These are phyloP conservation scores for Centella asiatica DNA, from an alignment of 129 eudicot genomes.

Conservation along the genomic window DNA sequence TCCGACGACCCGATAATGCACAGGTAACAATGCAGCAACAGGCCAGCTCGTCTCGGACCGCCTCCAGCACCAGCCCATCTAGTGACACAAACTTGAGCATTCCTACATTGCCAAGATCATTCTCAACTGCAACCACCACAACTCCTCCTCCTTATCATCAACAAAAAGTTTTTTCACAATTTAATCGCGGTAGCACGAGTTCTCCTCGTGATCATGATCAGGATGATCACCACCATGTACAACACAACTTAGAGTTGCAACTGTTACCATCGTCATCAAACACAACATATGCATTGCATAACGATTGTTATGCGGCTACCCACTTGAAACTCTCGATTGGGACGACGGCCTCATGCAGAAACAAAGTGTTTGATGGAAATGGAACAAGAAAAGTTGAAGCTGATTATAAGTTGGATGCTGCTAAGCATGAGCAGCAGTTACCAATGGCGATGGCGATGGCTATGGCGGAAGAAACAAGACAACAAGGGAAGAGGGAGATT, in stretches of 20 bases:
- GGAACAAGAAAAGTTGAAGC: background rate
- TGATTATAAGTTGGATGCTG: conserved; percentile 28
- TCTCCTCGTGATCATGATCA: conserved; percentile 4
- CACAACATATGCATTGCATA: background rate
- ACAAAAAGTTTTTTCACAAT: background rate
- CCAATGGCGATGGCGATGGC: conserved; percentile 30
- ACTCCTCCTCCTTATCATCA: background rate
- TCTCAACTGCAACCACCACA: conserved; percentile 2
- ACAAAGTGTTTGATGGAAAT: background rate
- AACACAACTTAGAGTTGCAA: conserved; percentile 49
- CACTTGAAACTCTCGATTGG: conserved; percentile 64
- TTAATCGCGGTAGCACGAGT: background rate
- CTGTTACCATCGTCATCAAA: conserved; percentile 34
- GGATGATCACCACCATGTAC: conserved; percentile 13
- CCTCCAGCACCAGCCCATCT: conserved; percentile 52
- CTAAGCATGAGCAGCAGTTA: too few species aligned
- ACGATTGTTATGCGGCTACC: conserved; percentile 25
- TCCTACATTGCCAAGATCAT: conserved; percentile 20
- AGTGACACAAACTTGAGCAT: conserved; percentile 35
- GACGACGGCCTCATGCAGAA: conserved; percentile 15
- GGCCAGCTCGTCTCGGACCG: conserved; percentile 39
- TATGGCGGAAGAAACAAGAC: conserved; percentile 56
- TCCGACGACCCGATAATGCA: conserved; percentile 23
- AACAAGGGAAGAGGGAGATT: conserved; percentile 57
- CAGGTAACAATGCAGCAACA: conserved; percentile 20